A percentile compares a stretch with the other conserved stretches of the same genome.
Conservation (phyloP, 495 filamentous ascomycete species). For the Aeminium ludgeri region DNA sequence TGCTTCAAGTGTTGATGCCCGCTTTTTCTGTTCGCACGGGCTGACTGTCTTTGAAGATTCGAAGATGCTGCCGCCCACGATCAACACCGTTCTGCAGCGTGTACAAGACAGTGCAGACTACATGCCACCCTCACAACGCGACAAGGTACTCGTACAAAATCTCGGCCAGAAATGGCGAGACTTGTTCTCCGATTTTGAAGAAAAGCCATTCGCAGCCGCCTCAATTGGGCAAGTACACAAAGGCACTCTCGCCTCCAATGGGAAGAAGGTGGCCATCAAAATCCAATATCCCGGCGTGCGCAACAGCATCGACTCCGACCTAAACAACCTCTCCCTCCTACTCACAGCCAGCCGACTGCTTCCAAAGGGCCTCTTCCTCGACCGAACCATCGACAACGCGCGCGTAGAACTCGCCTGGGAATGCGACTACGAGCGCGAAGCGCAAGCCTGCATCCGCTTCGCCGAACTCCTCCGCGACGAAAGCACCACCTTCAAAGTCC, state of each 20-base stretch:
- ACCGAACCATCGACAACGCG: conserved; percentile 97
- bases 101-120: conserved; percentile 97
- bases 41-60: conserved; percentile 36
- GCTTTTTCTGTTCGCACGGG: background rate
- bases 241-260: conserved; percentile 59
- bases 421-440: conserved; percentile 87
- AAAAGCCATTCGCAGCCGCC: conserved; percentile 87
- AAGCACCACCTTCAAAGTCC: conserved; percentile 47
- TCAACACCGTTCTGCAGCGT: conserved; percentile 74
- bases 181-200: conserved; percentile 68
- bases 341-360: conserved; percentile 77
- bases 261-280: conserved; percentile 74
- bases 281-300: conserved; percentile 97
- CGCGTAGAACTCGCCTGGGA: conserved; percentile 87
- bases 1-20: background rate
- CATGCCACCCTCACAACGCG: conserved; percentile 85
- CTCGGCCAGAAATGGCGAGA: conserved; percentile 76
- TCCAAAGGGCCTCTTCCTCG: conserved; percentile 80
- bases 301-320: conserved; percentile 83
- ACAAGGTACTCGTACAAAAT: conserved; percentile 61
- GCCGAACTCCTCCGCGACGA: conserved; percentile 53
- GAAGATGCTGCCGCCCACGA: conserved; percentile 79
- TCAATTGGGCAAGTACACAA: conserved; percentile 94
- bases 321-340: conserved; percentile 79
- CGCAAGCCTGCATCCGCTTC: conserved; percentile 59